phyloP scores from a whole-genome alignment of 2,329 filamentous ascomycete genomes.

The Coniosporium tulheliwenetii region DNA sequence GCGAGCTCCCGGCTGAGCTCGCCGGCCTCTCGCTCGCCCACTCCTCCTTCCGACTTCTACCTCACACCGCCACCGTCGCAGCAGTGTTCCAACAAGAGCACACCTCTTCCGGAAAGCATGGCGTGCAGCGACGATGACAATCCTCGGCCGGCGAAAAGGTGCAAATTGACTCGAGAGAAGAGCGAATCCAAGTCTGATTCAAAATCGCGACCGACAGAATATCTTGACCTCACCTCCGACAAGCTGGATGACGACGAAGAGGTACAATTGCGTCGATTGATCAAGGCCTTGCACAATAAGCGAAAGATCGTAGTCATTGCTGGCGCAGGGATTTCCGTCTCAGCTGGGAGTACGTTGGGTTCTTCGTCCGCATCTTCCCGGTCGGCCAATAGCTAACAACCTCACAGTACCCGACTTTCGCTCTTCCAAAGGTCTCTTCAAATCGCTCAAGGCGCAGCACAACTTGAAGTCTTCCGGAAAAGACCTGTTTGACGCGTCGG shows the following conservation, averaged over 20 bases:
- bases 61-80: constrained; percentile 23
- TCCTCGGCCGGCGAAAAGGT: constrained; percentile 59
- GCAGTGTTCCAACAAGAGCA: constrained; percentile 27
- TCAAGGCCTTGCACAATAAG: constrained; percentile 66
- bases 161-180: constrained; percentile 32
- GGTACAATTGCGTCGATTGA: constrained; percentile 50
- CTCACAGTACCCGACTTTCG: constrained; percentile 78
- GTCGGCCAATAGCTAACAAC: constrained; percentile 9
- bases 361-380: constrained; percentile 3
- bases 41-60: constrained; percentile 12
- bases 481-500: constrained; percentile 90
- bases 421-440: constrained; percentile 80
- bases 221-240: constrained; percentile 52
- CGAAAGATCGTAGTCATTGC: constrained; percentile 96
- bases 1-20: constrained; percentile 25
- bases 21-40: constrained; percentile 19
- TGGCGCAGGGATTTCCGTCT: constrained; percentile 91
- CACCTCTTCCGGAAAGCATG: constrained; percentile 30
- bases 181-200: constrained; percentile 24
- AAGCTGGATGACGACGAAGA: constrained; percentile 41
- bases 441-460: constrained; percentile 68
- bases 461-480: constrained; percentile 89
- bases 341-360: constrained; percentile 62
- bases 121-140: constrained; percentile 40
- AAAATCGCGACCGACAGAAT: constrained; percentile 63